phyloP scores from a whole-genome alignment of 305 asterid species.

The Fraxinus xanthoxyloides region DNA sequence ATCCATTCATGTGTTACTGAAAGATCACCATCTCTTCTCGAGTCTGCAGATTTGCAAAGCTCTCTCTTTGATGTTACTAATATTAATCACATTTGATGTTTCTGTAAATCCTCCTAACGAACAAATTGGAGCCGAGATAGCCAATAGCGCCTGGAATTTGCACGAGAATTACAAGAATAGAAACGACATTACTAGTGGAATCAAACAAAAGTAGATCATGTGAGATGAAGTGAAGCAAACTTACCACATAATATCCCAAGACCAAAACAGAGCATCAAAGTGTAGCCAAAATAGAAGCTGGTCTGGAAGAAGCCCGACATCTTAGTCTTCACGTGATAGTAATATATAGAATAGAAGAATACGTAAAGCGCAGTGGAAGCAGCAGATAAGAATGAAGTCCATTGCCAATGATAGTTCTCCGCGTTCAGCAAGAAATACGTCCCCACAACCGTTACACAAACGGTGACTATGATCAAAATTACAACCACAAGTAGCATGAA shows the following conservation, averaged over 20 bases:
- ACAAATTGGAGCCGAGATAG: slow-evolving; percentile 23
- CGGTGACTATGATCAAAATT: slow-evolving; percentile 67
- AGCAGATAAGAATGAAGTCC: slow-evolving; percentile 80
- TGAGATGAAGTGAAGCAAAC: neutral
- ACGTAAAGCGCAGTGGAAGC: slow-evolving; percentile 69
- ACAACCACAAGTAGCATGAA: slow-evolving; percentile 76
- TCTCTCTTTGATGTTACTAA: slow-evolving; percentile 20
- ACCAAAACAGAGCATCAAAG: slow-evolving; percentile 71
- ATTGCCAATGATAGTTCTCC: slow-evolving; percentile 83
- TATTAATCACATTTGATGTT: slow-evolving; percentile 51
- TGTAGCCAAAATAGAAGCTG: slow-evolving; percentile 70
- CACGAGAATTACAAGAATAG: slow-evolving; percentile 2
- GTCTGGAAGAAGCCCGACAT: slow-evolving; percentile 78
- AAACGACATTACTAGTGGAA: neutral
- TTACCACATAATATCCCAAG: slow-evolving; percentile 69
- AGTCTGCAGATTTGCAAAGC: slow-evolving; percentile 23
- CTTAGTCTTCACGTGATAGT: slow-evolving; percentile 64
- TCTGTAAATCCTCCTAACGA: slow-evolving; percentile 28
- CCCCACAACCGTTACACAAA: slow-evolving; percentile 77
- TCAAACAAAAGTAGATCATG: neutral
- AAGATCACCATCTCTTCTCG: slow-evolving; percentile 13
- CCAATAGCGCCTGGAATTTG: slow-evolving; percentile 40
- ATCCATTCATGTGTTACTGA: slow-evolving; percentile 25
- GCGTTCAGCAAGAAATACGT: slow-evolving; percentile 76
- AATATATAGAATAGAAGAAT: slow-evolving; percentile 63